Base-by-base conservation (phyloP, 225 moss, liverwort and hornwort species). In the Sphagnum contortum region DNA sequence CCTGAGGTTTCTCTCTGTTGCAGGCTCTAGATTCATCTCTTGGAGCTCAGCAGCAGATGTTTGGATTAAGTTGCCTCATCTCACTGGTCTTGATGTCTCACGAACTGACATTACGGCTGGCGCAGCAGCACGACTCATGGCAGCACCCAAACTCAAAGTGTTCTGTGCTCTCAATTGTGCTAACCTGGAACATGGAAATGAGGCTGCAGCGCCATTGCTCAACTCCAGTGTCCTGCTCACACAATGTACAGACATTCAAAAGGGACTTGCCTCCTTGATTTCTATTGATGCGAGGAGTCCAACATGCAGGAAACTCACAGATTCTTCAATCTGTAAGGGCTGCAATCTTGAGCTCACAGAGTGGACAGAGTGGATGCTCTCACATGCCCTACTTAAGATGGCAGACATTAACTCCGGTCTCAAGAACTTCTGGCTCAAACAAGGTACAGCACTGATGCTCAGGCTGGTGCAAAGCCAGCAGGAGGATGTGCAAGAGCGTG, bases 281-380 rank as follows among this genome's bases (percentile, higher is more conserved):
- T 63, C 7, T 2, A 52, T 52, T 6, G 9, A 52, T 52, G 52
- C 52, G 29, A 29, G 29, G 29, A 29, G 29, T 29, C 29, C 29
- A 29, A 29, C 29, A 29, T 29, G 29, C 29, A 29, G 29, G 29
- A 29, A 29, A 29, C 29, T 29, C 29, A 29, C 29, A 29, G 29
- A 29, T 29, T 29, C 29, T 29, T 29, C 29, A 29, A 29, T 29
- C 29, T 29, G 63, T 4, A 63, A 49, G 48, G 60, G 67, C 8
- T 65, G 62, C 14, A 46, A 50, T 49, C 48, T 50, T 5, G 89
- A 81, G 46, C 70, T 88, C 13, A 78, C 66, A 51, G 79, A 91
- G 13, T 94, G 94, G 94, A 79, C 81, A 50, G 94, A 94, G 76
- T 88, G 94, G 88, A 87, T 90, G 66, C 79, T 94, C 57, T 88